These are phyloP conservation scores for Pestalotiopsis sp. DNA, from an alignment of 2,329 filamentous ascomycete species.

Conservation along the genomic window DNA sequence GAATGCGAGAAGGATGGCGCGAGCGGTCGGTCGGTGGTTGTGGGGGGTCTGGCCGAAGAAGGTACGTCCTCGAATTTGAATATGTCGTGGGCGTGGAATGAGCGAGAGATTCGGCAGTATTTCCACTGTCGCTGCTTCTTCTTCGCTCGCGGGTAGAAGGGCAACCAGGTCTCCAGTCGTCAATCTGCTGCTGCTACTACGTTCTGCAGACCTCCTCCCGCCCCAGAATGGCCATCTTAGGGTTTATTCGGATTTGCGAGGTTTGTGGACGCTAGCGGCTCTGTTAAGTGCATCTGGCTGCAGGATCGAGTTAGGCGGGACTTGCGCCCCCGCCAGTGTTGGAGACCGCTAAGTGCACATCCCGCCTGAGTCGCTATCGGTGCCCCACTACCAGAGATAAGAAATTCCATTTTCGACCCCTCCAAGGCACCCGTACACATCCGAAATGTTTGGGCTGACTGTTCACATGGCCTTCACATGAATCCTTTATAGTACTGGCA, in stretches of 20 bases:
- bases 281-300: background rate
- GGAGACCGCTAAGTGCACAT: background rate
- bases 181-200: background rate
- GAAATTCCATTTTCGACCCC: conserved; percentile 4
- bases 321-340: background rate
- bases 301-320: background rate
- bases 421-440: background rate
- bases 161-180: conserved; percentile 5
- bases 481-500: background rate
- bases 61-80: background rate
- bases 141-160: conserved; percentile 2
- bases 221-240: conserved; percentile 3
- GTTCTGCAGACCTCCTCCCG: background rate
- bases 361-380: background rate
- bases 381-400: conserved; percentile 4
- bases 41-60: background rate
- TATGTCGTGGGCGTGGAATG: background rate
- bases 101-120: conserved; percentile 1
- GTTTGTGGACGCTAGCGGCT: conserved; percentile 10
- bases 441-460: background rate
- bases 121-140: conserved; percentile 2
- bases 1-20: background rate
- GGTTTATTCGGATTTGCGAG: conserved; percentile 11
- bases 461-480: background rate
- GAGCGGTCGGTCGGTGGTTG: background rate